Evolutionary conservation across 225 moss, liverwort and hornwort genomes (phyloP).

Genomic region (Bryum argenteum): DNA sequence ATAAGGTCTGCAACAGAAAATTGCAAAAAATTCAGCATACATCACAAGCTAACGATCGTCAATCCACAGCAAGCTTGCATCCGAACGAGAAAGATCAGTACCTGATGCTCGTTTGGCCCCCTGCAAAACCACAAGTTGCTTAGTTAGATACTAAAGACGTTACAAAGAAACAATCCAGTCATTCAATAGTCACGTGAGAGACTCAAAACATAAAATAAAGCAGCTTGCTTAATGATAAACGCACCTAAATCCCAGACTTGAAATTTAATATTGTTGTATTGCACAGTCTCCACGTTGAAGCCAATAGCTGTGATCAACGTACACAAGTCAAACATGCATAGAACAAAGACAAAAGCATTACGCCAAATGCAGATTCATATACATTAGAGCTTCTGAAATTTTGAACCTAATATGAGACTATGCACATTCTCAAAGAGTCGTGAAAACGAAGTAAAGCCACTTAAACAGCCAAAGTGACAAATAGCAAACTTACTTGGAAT

Average conservation of each 20-base stretch:
- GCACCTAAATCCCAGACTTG: constrained; percentile 99
- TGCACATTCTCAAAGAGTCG: constrained; percentile 9
- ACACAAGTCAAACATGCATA: constrained; percentile 31
- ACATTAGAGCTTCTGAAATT: background rate
- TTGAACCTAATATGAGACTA: background rate
- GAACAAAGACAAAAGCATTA: background rate
- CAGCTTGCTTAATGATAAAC: constrained; percentile 8
- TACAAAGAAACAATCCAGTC: background rate
- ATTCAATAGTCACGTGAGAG: background rate
- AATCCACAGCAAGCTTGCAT: constrained; percentile 4
- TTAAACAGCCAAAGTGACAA: background rate
- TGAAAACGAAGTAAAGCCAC: background rate
- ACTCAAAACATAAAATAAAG: background rate
- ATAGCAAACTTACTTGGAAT: constrained; percentile 52
- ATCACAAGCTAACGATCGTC: background rate
- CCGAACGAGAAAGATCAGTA: constrained; percentile 25
- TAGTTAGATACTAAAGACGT: constrained; percentile 28
- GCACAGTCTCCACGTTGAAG: constrained; percentile 98
- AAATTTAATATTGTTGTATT: constrained; percentile 98
- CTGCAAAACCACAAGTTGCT: constrained; percentile 45
- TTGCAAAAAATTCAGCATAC: background rate
- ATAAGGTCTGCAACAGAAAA: constrained; percentile 69
- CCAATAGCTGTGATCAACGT: constrained; percentile 69
- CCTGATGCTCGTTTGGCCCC: constrained; percentile 98
- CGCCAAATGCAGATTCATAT: background rate